Percentiles rank a stretch among this genome's conserved stretches.
phyloP scores from a whole-genome alignment of 176 grass and related monocot genomes.

The Triticum turgidum region DNA sequence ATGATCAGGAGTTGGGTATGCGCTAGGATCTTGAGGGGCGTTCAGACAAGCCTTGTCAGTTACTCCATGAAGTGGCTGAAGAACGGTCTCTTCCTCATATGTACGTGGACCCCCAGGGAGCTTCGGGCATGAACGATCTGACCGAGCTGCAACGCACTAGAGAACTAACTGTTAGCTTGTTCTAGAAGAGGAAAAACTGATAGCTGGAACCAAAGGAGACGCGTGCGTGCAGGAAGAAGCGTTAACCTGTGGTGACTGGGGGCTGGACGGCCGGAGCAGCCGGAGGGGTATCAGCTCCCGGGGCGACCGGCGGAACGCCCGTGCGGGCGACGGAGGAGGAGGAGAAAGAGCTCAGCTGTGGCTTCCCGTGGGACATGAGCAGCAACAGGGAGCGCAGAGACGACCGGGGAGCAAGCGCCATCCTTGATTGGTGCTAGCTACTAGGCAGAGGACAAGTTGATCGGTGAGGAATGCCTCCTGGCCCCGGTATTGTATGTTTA shows the following conservation, averaged over 20 bases:
- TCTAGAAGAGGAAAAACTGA: too few relatives aligned
- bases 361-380: background rate
- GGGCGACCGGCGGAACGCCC: background rate
- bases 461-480: background rate
- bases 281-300: background rate
- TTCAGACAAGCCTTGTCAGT: too few relatives aligned
- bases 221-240: too few relatives aligned
- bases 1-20: too few relatives aligned
- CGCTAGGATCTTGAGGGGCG: too few relatives aligned
- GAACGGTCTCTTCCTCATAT: too few relatives aligned
- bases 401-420: background rate
- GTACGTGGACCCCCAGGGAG: background rate
- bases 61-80: too few relatives aligned
- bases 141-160: too few relatives aligned
- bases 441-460: background rate
- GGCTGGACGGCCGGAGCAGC: background rate
- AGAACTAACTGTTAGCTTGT: too few relatives aligned
- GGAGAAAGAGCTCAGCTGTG: background rate
- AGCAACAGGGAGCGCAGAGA: background rate
- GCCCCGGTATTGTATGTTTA: background rate
- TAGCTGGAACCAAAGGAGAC: too few relatives aligned
- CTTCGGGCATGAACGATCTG: background rate
- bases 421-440: background rate
- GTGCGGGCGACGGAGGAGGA: background rate
- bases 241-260: background rate